phyloP scores from a whole-genome alignment of 2,329 filamentous ascomycete species.

The Torrubiella hemipterigena region DNA sequence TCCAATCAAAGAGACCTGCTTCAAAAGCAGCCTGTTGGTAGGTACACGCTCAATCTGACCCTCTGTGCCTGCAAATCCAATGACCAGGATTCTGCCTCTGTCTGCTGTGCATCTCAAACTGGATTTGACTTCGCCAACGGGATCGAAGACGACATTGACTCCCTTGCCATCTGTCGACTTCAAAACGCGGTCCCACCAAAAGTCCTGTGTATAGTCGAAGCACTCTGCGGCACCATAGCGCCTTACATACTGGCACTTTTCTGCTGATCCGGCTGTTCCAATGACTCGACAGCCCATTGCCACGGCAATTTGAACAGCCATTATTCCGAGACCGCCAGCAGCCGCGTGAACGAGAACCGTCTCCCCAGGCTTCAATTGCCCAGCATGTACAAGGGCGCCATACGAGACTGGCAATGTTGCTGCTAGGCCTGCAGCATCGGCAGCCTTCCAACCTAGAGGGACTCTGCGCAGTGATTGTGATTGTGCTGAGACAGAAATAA shows the following conservation, averaged over 20 bases:
- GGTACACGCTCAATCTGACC: constrained; percentile 40
- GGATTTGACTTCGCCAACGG: constrained; percentile 42
- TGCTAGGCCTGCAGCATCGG: constrained; percentile 39
- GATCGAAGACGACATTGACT: constrained; percentile 46
- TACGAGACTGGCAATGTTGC: constrained; percentile 42
- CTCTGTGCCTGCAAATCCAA: constrained; percentile 44
- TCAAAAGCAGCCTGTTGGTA: constrained; percentile 42
- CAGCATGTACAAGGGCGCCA: constrained; percentile 31
- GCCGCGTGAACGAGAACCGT: constrained; percentile 43
- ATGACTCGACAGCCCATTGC: constrained; percentile 40
- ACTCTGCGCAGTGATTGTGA: constrained; percentile 24
- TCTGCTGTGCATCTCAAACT: constrained; percentile 42
- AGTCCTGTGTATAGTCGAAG: constrained; percentile 24
- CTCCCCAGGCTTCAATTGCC: constrained; percentile 28
- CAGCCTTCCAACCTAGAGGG: constrained; percentile 30
- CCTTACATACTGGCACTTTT: constrained; percentile 29
- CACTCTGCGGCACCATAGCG: constrained; percentile 26
- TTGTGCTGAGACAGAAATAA: constrained; percentile 27
- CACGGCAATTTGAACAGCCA: constrained; percentile 43
- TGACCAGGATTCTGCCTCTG: constrained; percentile 39
- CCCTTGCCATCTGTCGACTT: constrained; percentile 33
- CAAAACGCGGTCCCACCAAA: constrained; percentile 41
- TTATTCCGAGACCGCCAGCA: constrained; percentile 41
- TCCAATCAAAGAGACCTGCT: constrained; percentile 38
- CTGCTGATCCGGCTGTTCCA: constrained; percentile 33